Evolutionary conservation across 805 yeast genomes (phyloP).

Genomic region (Saturnispora kantuleensis): DNA sequence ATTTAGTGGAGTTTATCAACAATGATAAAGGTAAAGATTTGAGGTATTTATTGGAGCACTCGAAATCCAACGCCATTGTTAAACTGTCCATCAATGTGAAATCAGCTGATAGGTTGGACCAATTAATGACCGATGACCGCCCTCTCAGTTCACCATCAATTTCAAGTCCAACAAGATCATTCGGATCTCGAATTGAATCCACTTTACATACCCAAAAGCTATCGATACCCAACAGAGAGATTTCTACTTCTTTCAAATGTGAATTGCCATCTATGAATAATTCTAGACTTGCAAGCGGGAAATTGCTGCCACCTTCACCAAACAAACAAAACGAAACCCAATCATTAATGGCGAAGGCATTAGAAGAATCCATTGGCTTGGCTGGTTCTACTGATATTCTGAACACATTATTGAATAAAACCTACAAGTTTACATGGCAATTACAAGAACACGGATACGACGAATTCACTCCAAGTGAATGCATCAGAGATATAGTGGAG

Average conservation of each 20-base stretch:
- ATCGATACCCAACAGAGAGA: background rate
- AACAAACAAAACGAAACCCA: slow-evolving; percentile 4
- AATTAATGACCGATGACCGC: background rate
- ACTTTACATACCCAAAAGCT: too few relatives aligned
- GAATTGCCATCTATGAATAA: slow-evolving; percentile 1
- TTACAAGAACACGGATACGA: slow-evolving; percentile 17
- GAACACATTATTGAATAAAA: slow-evolving; percentile 20
- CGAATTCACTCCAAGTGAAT: slow-evolving; percentile 57
- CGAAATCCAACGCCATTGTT: slow-evolving; percentile 76
- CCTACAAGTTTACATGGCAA: slow-evolving; percentile 27
- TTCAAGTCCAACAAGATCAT: background rate
- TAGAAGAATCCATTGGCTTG: slow-evolving; percentile 4
- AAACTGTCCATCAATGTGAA: slow-evolving; percentile 39
- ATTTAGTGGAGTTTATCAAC: slow-evolving; percentile 64
- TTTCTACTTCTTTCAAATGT: background rate
- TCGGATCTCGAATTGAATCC: background rate
- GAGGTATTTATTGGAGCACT: slow-evolving; percentile 61
- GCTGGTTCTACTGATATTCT: slow-evolving; percentile 9
- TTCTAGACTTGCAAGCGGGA: too few relatives aligned
- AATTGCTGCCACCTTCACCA: background rate
- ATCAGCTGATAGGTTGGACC: background rate
- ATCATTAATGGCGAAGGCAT: slow-evolving; percentile 10
- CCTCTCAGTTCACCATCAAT: background rate
- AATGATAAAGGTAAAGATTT: slow-evolving; percentile 43
- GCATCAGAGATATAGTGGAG: slow-evolving; percentile 64